phyloP scores from a whole-genome alignment of 768 basidiomycete species.

The Lanmaoa rubissima region DNA sequence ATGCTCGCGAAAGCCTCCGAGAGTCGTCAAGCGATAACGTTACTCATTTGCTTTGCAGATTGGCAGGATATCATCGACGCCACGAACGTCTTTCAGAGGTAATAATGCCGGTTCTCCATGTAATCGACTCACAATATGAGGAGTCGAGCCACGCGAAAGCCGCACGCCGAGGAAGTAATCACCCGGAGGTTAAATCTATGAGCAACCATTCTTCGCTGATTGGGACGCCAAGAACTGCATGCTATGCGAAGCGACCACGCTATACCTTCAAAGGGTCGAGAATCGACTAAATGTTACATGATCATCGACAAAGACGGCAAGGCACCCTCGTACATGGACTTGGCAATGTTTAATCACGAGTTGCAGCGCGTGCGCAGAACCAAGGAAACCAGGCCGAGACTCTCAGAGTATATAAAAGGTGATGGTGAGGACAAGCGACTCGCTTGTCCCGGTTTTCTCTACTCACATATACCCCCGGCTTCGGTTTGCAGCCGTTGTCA shows the following conservation, averaged over 20 bases:
- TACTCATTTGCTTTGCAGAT: too few relatives aligned
- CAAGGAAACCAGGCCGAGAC: neutral
- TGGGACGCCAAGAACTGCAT: slow-evolving; percentile 17
- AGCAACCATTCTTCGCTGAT: slow-evolving; percentile 8
- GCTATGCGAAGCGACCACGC: neutral
- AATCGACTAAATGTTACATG: neutral
- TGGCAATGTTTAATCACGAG: slow-evolving; percentile 7
- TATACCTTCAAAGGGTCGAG: neutral
- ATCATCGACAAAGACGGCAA: slow-evolving; percentile 15
- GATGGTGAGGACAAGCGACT: neutral
- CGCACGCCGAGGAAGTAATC: neutral
- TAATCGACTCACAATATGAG: neutral
- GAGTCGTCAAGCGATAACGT: too few relatives aligned
- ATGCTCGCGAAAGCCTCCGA: too few relatives aligned
- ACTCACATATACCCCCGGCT: neutral
- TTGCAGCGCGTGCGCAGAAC: slow-evolving; percentile 1
- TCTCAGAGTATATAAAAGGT: slow-evolving; percentile 11
- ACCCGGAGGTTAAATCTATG: neutral
- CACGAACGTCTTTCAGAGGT: neutral
- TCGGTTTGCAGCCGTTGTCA: neutral
- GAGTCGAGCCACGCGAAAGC: neutral
- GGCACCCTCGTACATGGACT: neutral
- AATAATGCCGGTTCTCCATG: slow-evolving; percentile 1
- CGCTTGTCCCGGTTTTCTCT: neutral
- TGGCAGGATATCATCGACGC: neutral